These are phyloP conservation scores for Boletus sensibilis DNA, from an alignment of 768 basidiomycete species.

Conservation along the genomic window DNA sequence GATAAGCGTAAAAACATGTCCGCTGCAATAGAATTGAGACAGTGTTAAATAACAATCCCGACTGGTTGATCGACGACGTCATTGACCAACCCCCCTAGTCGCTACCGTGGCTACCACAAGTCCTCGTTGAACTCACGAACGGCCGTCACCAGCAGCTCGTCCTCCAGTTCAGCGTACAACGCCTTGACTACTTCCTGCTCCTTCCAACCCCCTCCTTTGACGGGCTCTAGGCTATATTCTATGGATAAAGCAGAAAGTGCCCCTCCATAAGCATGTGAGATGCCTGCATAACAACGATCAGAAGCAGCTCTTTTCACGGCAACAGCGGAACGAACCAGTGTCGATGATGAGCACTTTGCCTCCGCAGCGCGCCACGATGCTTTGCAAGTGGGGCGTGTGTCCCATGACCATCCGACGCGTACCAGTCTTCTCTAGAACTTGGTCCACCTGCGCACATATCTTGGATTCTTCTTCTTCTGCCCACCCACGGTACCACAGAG, in stretches of 20 bases:
- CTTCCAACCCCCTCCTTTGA: constrained; percentile 36
- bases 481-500: constrained; percentile 95
- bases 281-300: constrained; percentile 48
- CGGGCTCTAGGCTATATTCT: constrained; percentile 75
- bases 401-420: constrained; percentile 93
- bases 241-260: constrained; percentile 86
- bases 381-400: constrained; percentile 90
- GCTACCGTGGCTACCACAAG: constrained; percentile 11
- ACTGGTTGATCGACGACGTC: constrained; percentile 20
- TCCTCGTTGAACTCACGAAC: constrained; percentile 28
- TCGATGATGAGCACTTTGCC: constrained; percentile 97
- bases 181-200: constrained; percentile 39
- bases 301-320: not conserved
- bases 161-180: constrained; percentile 33
- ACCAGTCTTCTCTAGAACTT: constrained; percentile 70
- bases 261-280: constrained; percentile 95
- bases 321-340: constrained; percentile 56
- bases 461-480: constrained; percentile 69
- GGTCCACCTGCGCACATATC: constrained; percentile 70
- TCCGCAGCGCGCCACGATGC: constrained; percentile 80
- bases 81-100: constrained; percentile 16
- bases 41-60: constrained; percentile 24
- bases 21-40: not conserved
- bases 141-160: constrained; percentile 28
- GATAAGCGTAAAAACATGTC: not conserved